phyloP scores from a whole-genome alignment of 2,329 filamentous ascomycete species.

The Diaporthe nobilis region DNA sequence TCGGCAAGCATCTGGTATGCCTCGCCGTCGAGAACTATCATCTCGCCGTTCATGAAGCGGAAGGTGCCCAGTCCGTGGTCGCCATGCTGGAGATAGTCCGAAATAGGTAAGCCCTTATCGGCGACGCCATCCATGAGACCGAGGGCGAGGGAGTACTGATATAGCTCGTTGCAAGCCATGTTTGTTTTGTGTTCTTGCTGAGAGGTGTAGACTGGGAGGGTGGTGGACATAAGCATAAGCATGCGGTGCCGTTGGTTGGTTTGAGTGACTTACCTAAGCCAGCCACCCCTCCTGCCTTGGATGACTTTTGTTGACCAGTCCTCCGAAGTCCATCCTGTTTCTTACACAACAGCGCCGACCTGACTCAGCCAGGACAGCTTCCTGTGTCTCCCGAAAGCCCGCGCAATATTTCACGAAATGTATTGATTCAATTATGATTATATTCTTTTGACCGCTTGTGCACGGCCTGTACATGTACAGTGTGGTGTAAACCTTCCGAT shows the following conservation, averaged over 20 bases:
- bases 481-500: not conserved
- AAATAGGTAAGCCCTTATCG: slow-evolving; percentile 49
- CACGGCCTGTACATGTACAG: too few relatives aligned
- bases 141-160: slow-evolving; percentile 52
- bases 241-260: not conserved
- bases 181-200: not conserved
- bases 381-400: rapidly evolving
- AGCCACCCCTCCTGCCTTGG: not conserved
- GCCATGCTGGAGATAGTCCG: slow-evolving; percentile 49
- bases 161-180: slow-evolving; percentile 52
- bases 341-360: not conserved
- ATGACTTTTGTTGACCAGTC: not conserved
- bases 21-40: slow-evolving; percentile 51
- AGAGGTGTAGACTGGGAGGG: not conserved
- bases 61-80: slow-evolving; percentile 54
- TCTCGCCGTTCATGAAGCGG: slow-evolving; percentile 52
- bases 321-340: not conserved
- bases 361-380: not conserved
- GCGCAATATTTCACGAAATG: not conserved
- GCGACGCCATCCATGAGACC: slow-evolving; percentile 54
- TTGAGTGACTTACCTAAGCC: not conserved
- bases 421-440: not conserved
- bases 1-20: slow-evolving; percentile 54
- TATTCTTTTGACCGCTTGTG: too few relatives aligned
- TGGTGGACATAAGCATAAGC: not conserved